Conservation (phyloP, 208 protist genomes). For the Zelonia costaricensis region DNA sequence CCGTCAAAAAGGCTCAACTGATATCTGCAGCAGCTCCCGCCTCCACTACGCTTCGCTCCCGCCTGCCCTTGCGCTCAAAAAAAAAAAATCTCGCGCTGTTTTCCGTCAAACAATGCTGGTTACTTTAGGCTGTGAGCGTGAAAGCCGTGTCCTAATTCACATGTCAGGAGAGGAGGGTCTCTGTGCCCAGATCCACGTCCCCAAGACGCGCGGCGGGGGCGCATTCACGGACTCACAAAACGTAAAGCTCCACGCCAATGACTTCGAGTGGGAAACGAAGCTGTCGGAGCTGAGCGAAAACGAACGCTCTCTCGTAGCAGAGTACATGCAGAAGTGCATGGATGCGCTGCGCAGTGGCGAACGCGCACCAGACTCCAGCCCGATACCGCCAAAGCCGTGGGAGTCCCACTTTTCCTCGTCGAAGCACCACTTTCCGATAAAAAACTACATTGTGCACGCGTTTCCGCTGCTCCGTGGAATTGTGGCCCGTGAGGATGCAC, state of each 20-base stretch:
- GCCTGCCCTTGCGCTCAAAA: no score
- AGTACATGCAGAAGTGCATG: constrained; percentile 28
- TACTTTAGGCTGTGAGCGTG: no score
- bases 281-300: constrained; percentile 31
- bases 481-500: neutral
- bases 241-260: constrained; percentile 70
- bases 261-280: constrained; percentile 61
- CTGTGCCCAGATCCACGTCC: constrained; percentile 29
- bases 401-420: constrained; percentile 52
- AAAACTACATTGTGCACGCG: constrained; percentile 80
- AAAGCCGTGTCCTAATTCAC: no score
- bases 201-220: constrained; percentile 37
- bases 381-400: constrained; percentile 33
- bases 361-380: neutral
- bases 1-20: no score
- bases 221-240: constrained; percentile 52
- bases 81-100: no score
- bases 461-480: constrained; percentile 60
- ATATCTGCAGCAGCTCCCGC: no score
- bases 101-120: no score
- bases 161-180: no score
- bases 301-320: constrained; percentile 29
- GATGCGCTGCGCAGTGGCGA: neutral
- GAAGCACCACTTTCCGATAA: constrained; percentile 73
- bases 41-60: no score